Conservation (phyloP, 2,329 filamentous ascomycete genomes). For the Trichoderma sp. region DNA sequence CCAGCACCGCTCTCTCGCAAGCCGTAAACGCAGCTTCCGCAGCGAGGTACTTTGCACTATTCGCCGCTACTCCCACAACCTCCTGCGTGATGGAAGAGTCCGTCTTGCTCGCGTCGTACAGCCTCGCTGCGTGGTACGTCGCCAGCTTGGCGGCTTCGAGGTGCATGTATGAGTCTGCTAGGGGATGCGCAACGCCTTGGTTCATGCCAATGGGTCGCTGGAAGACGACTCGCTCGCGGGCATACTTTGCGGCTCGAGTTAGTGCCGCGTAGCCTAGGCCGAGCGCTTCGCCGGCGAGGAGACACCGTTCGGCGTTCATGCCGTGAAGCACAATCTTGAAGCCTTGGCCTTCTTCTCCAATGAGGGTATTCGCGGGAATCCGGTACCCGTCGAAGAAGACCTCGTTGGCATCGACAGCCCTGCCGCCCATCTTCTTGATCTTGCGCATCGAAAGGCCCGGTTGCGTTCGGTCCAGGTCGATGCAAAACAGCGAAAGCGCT, state of each 20-base stretch:
- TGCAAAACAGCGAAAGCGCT: slow-evolving; percentile 78
- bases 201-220: slow-evolving; percentile 66
- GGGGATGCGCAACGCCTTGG: slow-evolving; percentile 64
- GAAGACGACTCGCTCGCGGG: slow-evolving; percentile 66
- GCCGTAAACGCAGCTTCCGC: slow-evolving; percentile 64
- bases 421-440: slow-evolving; percentile 84
- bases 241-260: slow-evolving; percentile 64
- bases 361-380: slow-evolving; percentile 63
- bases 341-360: slow-evolving; percentile 73
- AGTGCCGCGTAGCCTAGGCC: slow-evolving; percentile 76
- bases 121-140: slow-evolving; percentile 63
- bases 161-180: slow-evolving; percentile 66
- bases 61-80: slow-evolving; percentile 63
- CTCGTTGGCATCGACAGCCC: slow-evolving; percentile 81
- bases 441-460: slow-evolving; percentile 65
- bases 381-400: slow-evolving; percentile 82
- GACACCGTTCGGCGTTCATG: slow-evolving; percentile 77
- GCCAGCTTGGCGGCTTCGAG: slow-evolving; percentile 66
- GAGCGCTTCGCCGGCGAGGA: slow-evolving; percentile 76
- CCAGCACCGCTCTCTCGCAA: slow-evolving; percentile 61
- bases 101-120: slow-evolving; percentile 58
- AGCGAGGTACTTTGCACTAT: slow-evolving; percentile 71
- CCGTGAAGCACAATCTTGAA: slow-evolving; percentile 79
- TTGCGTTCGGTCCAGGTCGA: slow-evolving; percentile 65
- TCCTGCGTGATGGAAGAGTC: slow-evolving; percentile 55